Base-by-base conservation (phyloP, 2,329 filamentous ascomycete genomes). In the Neobulgaria alba region DNA sequence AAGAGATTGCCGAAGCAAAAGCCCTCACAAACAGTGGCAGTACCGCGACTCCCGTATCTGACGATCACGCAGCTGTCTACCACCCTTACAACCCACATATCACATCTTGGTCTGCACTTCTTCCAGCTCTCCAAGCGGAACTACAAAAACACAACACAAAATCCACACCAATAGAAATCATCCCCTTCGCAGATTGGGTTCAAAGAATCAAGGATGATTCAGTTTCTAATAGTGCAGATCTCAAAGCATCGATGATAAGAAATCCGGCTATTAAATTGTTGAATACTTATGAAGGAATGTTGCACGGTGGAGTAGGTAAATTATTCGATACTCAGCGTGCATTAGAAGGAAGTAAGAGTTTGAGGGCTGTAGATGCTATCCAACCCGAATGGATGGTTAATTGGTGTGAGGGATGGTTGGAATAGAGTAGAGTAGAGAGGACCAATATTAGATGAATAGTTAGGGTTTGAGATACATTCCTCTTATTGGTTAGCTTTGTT, bases 241-340 rank as follows among this genome's bases (percentile, higher is more conserved):
- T 26, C 7, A 26, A 26, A 12, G 10, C 17, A 3, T 3, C n/a
- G 33, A 35, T 35, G 17, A 7, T 18, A 8, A 15, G n/a, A 8
- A 35, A 35, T 20, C 33, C 33, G 15, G 33, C 16, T 19, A n/a
- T 35, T 18, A 35, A 35, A 10, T 19, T 35, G 4, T 18, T 35
- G 3, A 17, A n/a, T 35, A 19, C 19, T 10, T 35, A 35, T n/a
- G 15, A 21, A 20, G 17, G 16, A 35, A 16, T 35, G 17, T 5
- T 20, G 33, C 33, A 35, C 5, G 19, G 17, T 15, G 20, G 20
- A 3, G 7, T 10, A 5, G 16, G 10, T 19, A 16, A 35, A 4
- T 2, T 5, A 9, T 35, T 35, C n/a, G 17, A 35, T 35, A 17
- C 15, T 5, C 3, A 19, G 9, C 7, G 4, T 8, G 19, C 33